Percentiles rank a stretch among this genome's conserved stretches.
These are phyloP conservation scores for Senna siamea DNA, from an alignment of 306 rosid species.

Conservation along the genomic window DNA sequence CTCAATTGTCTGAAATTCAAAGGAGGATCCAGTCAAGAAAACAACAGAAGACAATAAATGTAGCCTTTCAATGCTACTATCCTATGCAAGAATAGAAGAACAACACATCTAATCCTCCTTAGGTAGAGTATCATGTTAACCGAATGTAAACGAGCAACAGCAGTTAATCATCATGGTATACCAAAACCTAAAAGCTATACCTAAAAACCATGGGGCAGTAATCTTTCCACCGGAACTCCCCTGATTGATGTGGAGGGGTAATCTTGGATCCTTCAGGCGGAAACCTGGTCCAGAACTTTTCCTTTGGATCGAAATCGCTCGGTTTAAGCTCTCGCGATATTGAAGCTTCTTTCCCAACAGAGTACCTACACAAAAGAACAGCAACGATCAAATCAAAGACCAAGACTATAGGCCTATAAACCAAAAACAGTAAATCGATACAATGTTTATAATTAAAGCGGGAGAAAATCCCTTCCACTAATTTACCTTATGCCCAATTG, in stretches of 20 bases:
- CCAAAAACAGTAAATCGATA: not conserved
- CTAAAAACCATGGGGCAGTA: constrained; percentile 57
- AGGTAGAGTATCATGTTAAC: not conserved
- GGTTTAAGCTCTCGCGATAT: constrained; percentile 48
- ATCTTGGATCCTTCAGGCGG: constrained; percentile 56
- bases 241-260: constrained; percentile 56
- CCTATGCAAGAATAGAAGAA: constrained; percentile 9
- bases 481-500: constrained; percentile 90
- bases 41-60: not conserved
- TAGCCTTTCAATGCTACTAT: not conserved
- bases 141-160: not conserved
- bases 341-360: constrained; percentile 77
- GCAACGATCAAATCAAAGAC: not conserved
- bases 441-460: not conserved
- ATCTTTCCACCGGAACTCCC: constrained; percentile 59
- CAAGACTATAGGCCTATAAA: not conserved
- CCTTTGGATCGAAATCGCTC: constrained; percentile 55
- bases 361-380: constrained; percentile 39
- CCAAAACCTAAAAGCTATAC: constrained; percentile 25
- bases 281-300: constrained; percentile 58
- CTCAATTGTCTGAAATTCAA: constrained; percentile 72
- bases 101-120: not conserved
- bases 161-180: not conserved
- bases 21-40: constrained; percentile 26
- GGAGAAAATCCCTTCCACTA: too few relatives aligned